Evolutionary conservation across 23 red algal genomes (phyloP).

Genomic region (Agarophyton chilense): DNA sequence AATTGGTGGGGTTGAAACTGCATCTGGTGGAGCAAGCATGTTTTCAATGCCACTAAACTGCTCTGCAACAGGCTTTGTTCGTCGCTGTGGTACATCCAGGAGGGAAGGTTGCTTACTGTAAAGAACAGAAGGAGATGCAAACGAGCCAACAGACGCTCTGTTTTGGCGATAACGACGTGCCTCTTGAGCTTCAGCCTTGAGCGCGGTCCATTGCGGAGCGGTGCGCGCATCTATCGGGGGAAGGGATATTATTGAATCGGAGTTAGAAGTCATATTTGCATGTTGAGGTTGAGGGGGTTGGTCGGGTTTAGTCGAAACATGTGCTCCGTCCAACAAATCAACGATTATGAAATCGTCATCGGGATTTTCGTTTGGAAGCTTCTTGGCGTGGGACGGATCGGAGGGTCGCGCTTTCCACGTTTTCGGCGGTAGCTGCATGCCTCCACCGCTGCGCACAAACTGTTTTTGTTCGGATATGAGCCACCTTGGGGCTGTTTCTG

Average conservation of each 20-base stretch:
- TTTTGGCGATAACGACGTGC: not conserved
- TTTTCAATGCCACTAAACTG: not conserved
- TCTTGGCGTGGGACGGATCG: not conserved
- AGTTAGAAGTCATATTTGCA: conserved; percentile 30
- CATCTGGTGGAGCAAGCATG: not conserved
- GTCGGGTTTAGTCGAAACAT: conserved; percentile 36
- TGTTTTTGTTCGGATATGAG: conserved; percentile 40
- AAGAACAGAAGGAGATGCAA: not conserved
- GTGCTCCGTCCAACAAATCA: conserved; percentile 61
- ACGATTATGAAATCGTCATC: conserved; percentile 67
- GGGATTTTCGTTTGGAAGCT: not conserved
- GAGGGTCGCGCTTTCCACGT: not conserved
- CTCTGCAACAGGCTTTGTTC: not conserved
- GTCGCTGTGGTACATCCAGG: not conserved
- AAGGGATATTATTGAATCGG: conserved; percentile 54
- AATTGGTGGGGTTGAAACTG: not conserved
- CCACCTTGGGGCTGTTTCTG: conserved; percentile 17
- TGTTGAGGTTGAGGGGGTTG: not conserved
- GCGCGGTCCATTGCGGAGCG: not conserved
- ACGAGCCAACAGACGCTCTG: conserved; percentile 5
- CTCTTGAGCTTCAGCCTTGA: not conserved
- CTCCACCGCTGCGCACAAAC: conserved; percentile 23
- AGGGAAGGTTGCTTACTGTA: not conserved
- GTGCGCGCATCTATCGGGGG: conserved; percentile 30
- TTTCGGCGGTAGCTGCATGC: conserved; percentile 17